A percentile compares a stretch with the other conserved stretches of the same genome.
Conservation (phyloP, 495 filamentous ascomycete species). For the Hypoxylon perforatum region DNA sequence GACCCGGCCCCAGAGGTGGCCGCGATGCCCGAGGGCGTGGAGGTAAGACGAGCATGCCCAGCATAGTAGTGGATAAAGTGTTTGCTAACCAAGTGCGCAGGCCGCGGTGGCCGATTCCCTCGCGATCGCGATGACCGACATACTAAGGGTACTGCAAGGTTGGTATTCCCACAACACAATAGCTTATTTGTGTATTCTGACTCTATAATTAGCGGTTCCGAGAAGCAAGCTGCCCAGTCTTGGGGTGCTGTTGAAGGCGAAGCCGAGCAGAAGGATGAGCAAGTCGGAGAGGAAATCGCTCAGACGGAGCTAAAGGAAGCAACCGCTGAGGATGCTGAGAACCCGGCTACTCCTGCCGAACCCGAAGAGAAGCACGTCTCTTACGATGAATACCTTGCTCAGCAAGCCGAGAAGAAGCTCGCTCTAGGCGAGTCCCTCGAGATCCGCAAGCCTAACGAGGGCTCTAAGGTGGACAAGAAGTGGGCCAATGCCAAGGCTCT, state of each 20-base stretch:
- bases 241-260: conserved; percentile 87
- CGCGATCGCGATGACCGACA: conserved; percentile 82
- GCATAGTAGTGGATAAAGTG: neutral
- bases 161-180: conserved; percentile 44
- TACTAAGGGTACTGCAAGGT: conserved; percentile 78
- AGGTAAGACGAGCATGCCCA: conserved; percentile 49
- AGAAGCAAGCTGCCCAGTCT: conserved; percentile 90
- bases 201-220: conserved; percentile 70
- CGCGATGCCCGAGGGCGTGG: conserved; percentile 69
- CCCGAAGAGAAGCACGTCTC: conserved; percentile 89
- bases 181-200: conserved; percentile 26
- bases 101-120: conserved; percentile 57
- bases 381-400: conserved; percentile 86
- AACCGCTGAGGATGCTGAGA: conserved; percentile 58
- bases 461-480: conserved; percentile 85
- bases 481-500: conserved; percentile 87
- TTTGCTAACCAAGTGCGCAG: conserved; percentile 40
- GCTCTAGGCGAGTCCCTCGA: conserved; percentile 74
- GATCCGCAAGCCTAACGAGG: conserved; percentile 91
- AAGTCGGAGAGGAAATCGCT: conserved; percentile 86
- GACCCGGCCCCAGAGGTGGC: conserved; percentile 63
- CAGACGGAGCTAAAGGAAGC: conserved; percentile 78
- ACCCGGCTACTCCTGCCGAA: conserved; percentile 63
- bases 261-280: conserved; percentile 87
- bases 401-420: conserved; percentile 83